Percentiles rank a stretch among this genome's conserved stretches.
Evolutionary conservation across 805 yeast species (phyloP).

Genomic region (Saccharomycopsis capsularis): DNA sequence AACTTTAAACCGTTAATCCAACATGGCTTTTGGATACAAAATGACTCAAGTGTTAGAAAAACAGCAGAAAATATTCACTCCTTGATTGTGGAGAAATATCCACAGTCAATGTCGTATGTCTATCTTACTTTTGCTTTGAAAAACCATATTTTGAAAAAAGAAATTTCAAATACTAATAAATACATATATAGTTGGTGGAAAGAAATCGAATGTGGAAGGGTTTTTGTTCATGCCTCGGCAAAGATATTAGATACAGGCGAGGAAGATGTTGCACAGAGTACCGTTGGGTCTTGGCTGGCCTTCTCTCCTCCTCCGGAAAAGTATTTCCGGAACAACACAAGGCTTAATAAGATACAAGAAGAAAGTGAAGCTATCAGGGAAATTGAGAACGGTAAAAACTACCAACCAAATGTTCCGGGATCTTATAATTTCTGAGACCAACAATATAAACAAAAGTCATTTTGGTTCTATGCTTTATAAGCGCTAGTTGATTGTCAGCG

Average conservation of each 20-base stretch:
- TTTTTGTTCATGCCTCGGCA: conserved; percentile 7
- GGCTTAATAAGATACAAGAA: neutral
- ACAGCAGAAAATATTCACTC: conserved; percentile 27
- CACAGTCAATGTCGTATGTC: conserved; percentile 20
- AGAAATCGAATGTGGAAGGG: conserved; percentile 24
- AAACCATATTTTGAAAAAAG: neutral
- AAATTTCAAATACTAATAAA: neutral
- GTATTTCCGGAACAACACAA: neutral
- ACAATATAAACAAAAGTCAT: too few species aligned
- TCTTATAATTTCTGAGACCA: conserved; percentile 7
- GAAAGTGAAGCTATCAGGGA: neutral
- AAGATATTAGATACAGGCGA: neutral
- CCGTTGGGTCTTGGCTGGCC: neutral
- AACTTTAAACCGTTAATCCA: conserved; percentile 31
- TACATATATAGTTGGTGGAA: conserved; percentile 24
- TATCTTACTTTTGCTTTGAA: too few species aligned
- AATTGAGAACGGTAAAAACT: neutral
- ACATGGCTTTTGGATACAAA: conserved; percentile 30
- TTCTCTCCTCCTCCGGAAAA: neutral
- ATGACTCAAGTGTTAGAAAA: conserved; percentile 25
- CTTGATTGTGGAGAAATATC: conserved; percentile 21
- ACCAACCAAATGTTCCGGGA: conserved; percentile 14
- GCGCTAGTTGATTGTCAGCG: too few species aligned
- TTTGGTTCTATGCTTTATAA: too few species aligned
- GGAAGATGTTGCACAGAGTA: neutral